Evolutionary conservation across 805 yeast genomes (phyloP).

Genomic region (Candida orba): DNA sequence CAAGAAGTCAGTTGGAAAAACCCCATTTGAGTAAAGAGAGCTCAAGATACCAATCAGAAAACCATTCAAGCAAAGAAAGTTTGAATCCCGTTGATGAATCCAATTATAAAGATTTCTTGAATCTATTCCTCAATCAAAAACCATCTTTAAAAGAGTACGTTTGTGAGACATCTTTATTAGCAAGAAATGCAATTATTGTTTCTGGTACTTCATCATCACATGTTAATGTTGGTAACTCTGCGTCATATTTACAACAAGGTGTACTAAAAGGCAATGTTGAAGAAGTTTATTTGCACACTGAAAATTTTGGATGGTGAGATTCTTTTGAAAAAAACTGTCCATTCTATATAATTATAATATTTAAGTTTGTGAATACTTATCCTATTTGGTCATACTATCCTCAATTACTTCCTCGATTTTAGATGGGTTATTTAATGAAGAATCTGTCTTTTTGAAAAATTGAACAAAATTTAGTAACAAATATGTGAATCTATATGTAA

Average conservation of each 20-base stretch:
- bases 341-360: too few species aligned
- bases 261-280: conserved; percentile 24
- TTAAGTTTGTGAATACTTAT: too few species aligned
- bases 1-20: neutral
- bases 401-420: too few species aligned
- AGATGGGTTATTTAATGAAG: too few species aligned
- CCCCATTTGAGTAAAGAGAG: too few species aligned
- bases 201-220: conserved; percentile 41
- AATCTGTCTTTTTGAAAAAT: too few species aligned
- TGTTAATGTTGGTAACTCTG: conserved; percentile 30
- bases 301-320: conserved; percentile 39
- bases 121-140: conserved; percentile 8
- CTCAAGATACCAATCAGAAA: neutral
- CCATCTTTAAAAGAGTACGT: conserved; percentile 10
- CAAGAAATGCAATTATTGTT: conserved; percentile 34
- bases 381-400: too few species aligned
- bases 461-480: too few species aligned
- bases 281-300: conserved; percentile 45
- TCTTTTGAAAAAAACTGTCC: too few species aligned
- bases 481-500: too few species aligned
- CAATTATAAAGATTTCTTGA: neutral
- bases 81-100: neutral
- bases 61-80: neutral
- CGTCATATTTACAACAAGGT: conserved; percentile 34
- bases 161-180: neutral